Evolutionary conservation across 805 yeast genomes (phyloP), one percentile per base, ranked within the genome.

Genomic region (Myxozyma lipomycoides): DNA sequence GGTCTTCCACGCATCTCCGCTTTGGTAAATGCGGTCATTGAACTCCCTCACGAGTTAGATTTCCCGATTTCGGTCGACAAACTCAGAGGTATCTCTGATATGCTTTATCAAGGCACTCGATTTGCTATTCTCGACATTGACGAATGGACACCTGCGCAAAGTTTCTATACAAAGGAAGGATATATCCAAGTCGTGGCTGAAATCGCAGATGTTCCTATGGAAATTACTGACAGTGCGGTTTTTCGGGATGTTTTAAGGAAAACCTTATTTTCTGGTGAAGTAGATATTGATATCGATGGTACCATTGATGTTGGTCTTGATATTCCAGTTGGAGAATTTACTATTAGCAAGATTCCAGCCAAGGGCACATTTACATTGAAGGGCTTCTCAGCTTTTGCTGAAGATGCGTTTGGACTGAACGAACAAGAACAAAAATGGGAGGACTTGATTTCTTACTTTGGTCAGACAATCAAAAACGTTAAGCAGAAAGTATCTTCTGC

Each of bases 1-100:
- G 38, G 45, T 12, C 24, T 39, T 23, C 60, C 60, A 18, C 49
- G 46, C 4, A 36, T 56, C 12, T 45, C 52, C 6, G 59, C 61
- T 12, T 47, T 58, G n/a, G 62, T 55, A 5, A 44, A 48, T 25
- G 62, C 62, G 3, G 56, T 59, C 9, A 49, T 58, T 35, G 56
- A 40, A 17, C 48, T 59, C 6, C 62, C 62, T 12, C 37, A 41
- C 21, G 55, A 56, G 21, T 50, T 56, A 3, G 57, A 55, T 23
- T 56, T 56, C 38, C n/a, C 45, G 23, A 43, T 56, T 32, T 35
- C 46, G 15, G 48, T 56, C 21, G 43, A 40, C 24, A 45, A 51
- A 34, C 43, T 56, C 15, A 49, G 57, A 2, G 59, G 58, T 10
- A 37, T 43, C 15, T 45, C 56, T n/a, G 61, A 52, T 36, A 47